Conservation (phyloP, 139 green algal genomes). For the Micromonas pusilla region DNA sequence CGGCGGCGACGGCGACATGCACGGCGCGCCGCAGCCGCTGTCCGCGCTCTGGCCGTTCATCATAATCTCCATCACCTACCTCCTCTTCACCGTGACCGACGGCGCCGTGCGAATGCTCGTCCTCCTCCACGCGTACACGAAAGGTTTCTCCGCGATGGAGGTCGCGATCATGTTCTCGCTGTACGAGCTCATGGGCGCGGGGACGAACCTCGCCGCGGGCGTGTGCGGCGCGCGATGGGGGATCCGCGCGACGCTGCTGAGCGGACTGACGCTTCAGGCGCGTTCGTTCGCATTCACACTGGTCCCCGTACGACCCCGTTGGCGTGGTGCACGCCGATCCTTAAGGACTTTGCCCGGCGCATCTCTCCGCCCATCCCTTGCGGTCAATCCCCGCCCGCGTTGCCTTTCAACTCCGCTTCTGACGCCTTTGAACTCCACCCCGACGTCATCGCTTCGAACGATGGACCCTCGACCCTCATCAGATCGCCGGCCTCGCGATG, state of each 20-base stretch:
- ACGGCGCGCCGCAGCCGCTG: no score
- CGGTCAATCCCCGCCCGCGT: no score
- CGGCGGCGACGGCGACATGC: no score
- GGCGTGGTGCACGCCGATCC: no score
- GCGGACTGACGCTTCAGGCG: constrained; percentile 47
- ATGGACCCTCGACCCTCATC: no score
- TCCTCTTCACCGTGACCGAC: constrained; percentile 76
- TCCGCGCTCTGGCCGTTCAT: constrained; percentile 66
- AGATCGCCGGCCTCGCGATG: constrained; percentile 59
- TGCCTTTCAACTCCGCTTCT: no score
- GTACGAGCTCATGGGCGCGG: constrained; percentile 72
- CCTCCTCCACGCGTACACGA: constrained; percentile 71
- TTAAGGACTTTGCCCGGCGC: no score
- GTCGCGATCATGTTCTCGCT: constrained; percentile 69
- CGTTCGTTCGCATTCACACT: no score
- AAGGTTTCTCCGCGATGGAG: constrained; percentile 57
- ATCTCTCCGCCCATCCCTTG: no score
- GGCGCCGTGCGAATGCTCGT: constrained; percentile 76
- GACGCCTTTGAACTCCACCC: no score
- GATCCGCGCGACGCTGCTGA: constrained; percentile 71
- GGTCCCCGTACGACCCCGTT: no score
- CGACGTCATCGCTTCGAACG: no score
- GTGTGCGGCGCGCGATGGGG: constrained; percentile 64
- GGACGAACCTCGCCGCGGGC: constrained; percentile 71
- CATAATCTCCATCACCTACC: constrained; percentile 69